Evolutionary conservation across 495 filamentous ascomycete species (phyloP).

Genomic region (Halenospora varia): DNA sequence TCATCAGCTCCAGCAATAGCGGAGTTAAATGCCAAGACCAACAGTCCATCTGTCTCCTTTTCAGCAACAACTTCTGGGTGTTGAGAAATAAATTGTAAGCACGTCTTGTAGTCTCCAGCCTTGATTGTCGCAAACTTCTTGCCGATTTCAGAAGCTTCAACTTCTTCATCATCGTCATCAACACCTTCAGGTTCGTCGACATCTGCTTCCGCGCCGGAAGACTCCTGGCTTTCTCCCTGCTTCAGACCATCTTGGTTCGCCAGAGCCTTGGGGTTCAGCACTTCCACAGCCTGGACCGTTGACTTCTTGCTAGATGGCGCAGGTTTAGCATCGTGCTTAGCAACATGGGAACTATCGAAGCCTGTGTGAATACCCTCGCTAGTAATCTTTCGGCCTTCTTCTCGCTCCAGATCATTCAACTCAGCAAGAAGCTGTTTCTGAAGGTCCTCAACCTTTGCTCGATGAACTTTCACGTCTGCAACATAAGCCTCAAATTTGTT

Average conservation of each 20-base stretch:
- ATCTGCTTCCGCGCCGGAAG: slow-evolving; percentile 59
- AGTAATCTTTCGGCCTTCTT: slow-evolving; percentile 86
- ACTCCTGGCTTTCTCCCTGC: slow-evolving; percentile 19
- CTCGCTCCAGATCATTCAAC: slow-evolving; percentile 78
- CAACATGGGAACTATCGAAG: slow-evolving; percentile 77
- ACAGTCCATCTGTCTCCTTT: slow-evolving; percentile 84
- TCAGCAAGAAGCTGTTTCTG: slow-evolving; percentile 69
- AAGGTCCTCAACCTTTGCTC: slow-evolving; percentile 69
- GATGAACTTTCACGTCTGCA: slow-evolving; percentile 69
- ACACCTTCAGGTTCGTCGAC: slow-evolving; percentile 44
- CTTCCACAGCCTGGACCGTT: slow-evolving; percentile 57
- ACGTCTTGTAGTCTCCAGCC: slow-evolving; percentile 65
- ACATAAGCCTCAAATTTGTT: slow-evolving; percentile 69
- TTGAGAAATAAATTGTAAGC: slow-evolving; percentile 66
- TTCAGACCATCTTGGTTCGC: slow-evolving; percentile 2
- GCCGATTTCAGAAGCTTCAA: slow-evolving; percentile 71
- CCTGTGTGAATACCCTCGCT: slow-evolving; percentile 90
- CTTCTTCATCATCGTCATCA: slow-evolving; percentile 57
- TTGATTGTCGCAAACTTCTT: slow-evolving; percentile 77
- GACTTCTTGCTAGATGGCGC: slow-evolving; percentile 33
- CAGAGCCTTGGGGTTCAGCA: slow-evolving; percentile 66
- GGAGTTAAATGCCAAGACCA: slow-evolving; percentile 86
- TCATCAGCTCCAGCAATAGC: slow-evolving; percentile 71
- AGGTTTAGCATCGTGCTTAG: slow-evolving; percentile 46
- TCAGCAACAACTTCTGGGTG: slow-evolving; percentile 78